A percentile compares a stretch with the other conserved stretches of the same genome.
phyloP scores from a whole-genome alignment of 805 yeast species.

The Saccharomycopsis oosterbeekiorum region DNA sequence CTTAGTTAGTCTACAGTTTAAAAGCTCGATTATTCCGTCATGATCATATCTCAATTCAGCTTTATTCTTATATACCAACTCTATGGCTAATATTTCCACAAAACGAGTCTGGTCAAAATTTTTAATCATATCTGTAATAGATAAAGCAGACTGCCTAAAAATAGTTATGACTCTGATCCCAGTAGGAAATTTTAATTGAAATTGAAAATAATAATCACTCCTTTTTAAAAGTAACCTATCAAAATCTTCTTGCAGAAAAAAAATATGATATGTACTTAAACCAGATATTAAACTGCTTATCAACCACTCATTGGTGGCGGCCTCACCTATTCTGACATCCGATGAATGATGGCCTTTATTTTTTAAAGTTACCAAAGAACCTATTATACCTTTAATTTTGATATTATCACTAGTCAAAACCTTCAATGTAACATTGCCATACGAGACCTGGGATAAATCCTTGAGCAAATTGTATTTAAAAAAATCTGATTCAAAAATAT shows the following conservation, averaged over 20 bases:
- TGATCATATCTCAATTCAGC: conserved; percentile 26
- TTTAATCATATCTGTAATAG: neutral
- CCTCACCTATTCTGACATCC: conserved; percentile 23
- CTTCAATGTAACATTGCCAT: conserved; percentile 21
- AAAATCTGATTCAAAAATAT: conserved; percentile 24
- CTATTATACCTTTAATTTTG: conserved; percentile 28
- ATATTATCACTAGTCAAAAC: conserved; percentile 27
- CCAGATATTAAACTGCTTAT: conserved; percentile 22
- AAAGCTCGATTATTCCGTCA: neutral
- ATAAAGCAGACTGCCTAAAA: neutral
- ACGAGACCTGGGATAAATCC: neutral
- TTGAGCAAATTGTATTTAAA: conserved; percentile 21
- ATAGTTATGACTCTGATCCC: neutral
- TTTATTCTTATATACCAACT: conserved; percentile 26
- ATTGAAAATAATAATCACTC: conserved; percentile 18
- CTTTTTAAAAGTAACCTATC: conserved; percentile 19
- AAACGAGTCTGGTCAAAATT: conserved; percentile 29
- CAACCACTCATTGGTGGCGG: conserved; percentile 32
- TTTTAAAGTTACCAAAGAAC: conserved; percentile 28
- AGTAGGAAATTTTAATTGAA: neutral
- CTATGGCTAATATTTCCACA: conserved; percentile 26
- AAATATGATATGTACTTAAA: conserved; percentile 24
- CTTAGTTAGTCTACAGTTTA: conserved; percentile 24
- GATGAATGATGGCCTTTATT: conserved; percentile 12
- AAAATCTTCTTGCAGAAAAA: conserved; percentile 28